Evolutionary conservation across 208 protist species (phyloP), one percentile per base, ranked within the genome.

Genomic region (Acanthamoeba quina): DNA sequence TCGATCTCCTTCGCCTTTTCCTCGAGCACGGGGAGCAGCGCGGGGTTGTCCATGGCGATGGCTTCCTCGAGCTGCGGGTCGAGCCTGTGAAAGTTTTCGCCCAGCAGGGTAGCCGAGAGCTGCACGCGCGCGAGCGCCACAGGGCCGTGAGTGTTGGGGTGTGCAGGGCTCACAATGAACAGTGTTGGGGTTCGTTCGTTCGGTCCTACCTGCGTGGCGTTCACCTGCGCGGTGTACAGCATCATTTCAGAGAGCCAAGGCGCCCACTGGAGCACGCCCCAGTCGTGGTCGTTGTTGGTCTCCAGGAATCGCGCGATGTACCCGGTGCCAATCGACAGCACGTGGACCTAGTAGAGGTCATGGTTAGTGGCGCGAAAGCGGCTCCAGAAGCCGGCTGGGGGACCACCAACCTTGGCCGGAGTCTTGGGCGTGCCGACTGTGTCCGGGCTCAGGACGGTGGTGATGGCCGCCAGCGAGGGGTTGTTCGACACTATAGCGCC

Each of bases 61-160:
- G 66, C 89, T 29, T 93, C 49, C 4, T 78, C 70, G 2, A 93
- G 70, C 47, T 70, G 37, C 6, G 89, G 89, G n/a, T 93, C 68
- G 1, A 82, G 31, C n/a, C 89, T 31, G 24, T 93, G 89, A n/a
- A 82, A 93, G 70, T 93, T 93, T 3, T 93, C 89, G 19, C 89
- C 85, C 21, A 91, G 47, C 5, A 91, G 64, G 4, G 34, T 91
- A 2, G 29, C 41, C 47, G 85, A 91, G 4, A 91, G 85, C 85
- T 91, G 85, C 19, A n/a, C n/a, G n/a, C n/a, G 31, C 7, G 2
- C 56, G 11, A 2, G 11, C 47, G 37, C 66, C 17, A 74, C 31
- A 24, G 29, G 11, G n/a, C 26, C n/a, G n/a, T 9, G 26, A 5
- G 29, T 17, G 64, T 70, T 37, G 17, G 7, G 5, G n/a, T 6